Conservation (phyloP, 805 yeast genomes). For the Candida endomychidarum region DNA sequence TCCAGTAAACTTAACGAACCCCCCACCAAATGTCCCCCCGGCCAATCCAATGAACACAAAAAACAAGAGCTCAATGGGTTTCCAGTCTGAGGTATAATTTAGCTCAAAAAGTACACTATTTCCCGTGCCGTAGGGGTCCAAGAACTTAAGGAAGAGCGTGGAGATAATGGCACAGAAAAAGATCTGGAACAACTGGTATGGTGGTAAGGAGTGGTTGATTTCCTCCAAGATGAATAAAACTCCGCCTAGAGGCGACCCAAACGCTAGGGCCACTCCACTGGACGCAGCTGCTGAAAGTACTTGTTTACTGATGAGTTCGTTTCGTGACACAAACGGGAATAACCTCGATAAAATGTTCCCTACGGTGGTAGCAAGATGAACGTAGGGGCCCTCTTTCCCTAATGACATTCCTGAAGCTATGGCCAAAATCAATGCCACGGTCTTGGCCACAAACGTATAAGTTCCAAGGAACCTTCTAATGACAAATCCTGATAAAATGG, state of each 20-base stretch:
- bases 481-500: conserved; percentile 58
- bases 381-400: conserved; percentile 65
- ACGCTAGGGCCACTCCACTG: conserved; percentile 61
- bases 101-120: conserved; percentile 57
- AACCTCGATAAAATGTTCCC: conserved; percentile 53
- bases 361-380: conserved; percentile 57
- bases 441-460: conserved; percentile 49
- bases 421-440: conserved; percentile 48
- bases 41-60: conserved; percentile 49
- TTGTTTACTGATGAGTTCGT: conserved; percentile 52
- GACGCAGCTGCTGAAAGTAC: conserved; percentile 56
- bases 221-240: conserved; percentile 58
- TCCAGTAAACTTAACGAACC: conserved; percentile 44
- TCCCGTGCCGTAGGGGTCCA: conserved; percentile 61
- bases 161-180: conserved; percentile 58
- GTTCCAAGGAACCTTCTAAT: conserved; percentile 53
- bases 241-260: conserved; percentile 62
- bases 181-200: conserved; percentile 52
- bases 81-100: conserved; percentile 52
- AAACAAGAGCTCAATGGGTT: conserved; percentile 44
- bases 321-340: conserved; percentile 45
- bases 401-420: conserved; percentile 57
- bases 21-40: conserved; percentile 57
- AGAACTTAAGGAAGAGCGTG: conserved; percentile 49
- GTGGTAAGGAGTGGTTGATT: conserved; percentile 54